Base-by-base conservation (phyloP, 2,329 filamentous ascomycete species). In the Taxawa tesnikishii region DNA sequence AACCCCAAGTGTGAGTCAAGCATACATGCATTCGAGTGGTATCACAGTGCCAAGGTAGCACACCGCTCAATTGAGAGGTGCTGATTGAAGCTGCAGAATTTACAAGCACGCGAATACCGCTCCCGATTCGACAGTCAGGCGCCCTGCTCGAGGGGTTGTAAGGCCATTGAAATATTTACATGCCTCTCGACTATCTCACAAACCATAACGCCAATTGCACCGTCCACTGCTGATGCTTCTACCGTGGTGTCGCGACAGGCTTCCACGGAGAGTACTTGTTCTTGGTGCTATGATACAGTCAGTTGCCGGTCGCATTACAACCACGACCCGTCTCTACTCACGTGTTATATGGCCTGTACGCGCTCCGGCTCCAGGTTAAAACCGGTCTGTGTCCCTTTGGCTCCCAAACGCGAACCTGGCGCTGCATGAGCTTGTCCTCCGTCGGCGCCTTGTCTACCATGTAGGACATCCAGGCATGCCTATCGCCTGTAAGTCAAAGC, bases 381-480 rank as follows among this genome's bases (percentile, higher is more conserved):
- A 83, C 90, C 41, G 81, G 77, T 40, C 76, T 65, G 50, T 88
- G 73, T 49, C 79, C 69, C 35, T 68, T 67, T 38, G 76, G 68
- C 56, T 94, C 85, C 81, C 87, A 96, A 23, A 67, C 57, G 40
- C 84, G 73, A 28, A 75, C 58, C 44, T 74, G 68, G 32, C 75
- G 63, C 48, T 75, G 70, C 41, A 92, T 52, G 40, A 90, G 58
- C 32, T 76, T 64, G 55, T 98, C 90, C 50, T 79, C 60, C 23
- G 68, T 73, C 2, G 90, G 90, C 23, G 88, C 76, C 60, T 82
- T 81, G 60, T 96, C 85, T 49, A 94, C 78, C 62, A 77, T 66
- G 63, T 98, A 96, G 44, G 84, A 84, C 47, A 98, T 85, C 90
- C 90, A 98, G 17, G 83, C 84, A 63, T 96, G 90, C 90, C 72